Evolutionary conservation across 2,329 filamentous ascomycete species (phyloP).

Genomic region (Hymenoscyphus fructigenus): DNA sequence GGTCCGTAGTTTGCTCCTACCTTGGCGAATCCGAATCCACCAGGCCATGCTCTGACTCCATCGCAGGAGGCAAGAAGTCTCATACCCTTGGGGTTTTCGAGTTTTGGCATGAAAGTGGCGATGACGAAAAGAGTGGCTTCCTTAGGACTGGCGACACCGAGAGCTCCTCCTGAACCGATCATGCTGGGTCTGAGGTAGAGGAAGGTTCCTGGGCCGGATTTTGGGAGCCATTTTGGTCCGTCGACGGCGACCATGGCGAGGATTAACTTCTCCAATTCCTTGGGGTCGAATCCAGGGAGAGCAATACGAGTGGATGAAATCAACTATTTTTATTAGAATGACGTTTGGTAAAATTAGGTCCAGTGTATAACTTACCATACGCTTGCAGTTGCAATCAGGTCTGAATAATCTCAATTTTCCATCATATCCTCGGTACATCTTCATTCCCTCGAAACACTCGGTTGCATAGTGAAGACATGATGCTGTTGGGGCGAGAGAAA

Average conservation of each 20-base stretch:
- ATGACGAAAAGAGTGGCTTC: slow-evolving; percentile 91
- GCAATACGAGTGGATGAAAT: slow-evolving; percentile 65
- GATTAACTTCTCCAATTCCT: slow-evolving; percentile 73
- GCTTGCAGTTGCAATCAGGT: slow-evolving; percentile 55
- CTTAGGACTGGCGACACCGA: slow-evolving; percentile 77
- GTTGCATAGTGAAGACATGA: slow-evolving; percentile 75
- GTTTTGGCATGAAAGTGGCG: slow-evolving; percentile 58
- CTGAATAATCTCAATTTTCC: slow-evolving; percentile 64
- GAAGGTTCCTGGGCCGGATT: slow-evolving; percentile 64
- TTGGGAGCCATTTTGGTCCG: slow-evolving; percentile 76
- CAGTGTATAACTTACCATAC: slow-evolving; percentile 43
- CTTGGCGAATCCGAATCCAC: slow-evolving; percentile 89
- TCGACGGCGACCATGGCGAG: slow-evolving; percentile 70
- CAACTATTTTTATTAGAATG: slow-evolving; percentile 36
- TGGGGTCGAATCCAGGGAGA: slow-evolving; percentile 70
- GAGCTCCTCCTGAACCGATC: slow-evolving; percentile 76
- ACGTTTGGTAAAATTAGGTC: slow-evolving; percentile 61
- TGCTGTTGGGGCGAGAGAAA: slow-evolving; percentile 77
- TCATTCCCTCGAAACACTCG: slow-evolving; percentile 86
- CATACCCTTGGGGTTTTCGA: slow-evolving; percentile 59
- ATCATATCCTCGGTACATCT: slow-evolving; percentile 75
- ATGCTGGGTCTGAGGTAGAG: slow-evolving; percentile 79
- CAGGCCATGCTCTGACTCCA: slow-evolving; percentile 88
- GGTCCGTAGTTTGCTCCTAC: slow-evolving; percentile 94
- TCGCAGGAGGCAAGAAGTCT: slow-evolving; percentile 75